Percentiles rank a stretch among this genome's conserved stretches.
Conservation (phyloP, 495 filamentous ascomycete genomes). For the Trichoderma erinaceum region DNA sequence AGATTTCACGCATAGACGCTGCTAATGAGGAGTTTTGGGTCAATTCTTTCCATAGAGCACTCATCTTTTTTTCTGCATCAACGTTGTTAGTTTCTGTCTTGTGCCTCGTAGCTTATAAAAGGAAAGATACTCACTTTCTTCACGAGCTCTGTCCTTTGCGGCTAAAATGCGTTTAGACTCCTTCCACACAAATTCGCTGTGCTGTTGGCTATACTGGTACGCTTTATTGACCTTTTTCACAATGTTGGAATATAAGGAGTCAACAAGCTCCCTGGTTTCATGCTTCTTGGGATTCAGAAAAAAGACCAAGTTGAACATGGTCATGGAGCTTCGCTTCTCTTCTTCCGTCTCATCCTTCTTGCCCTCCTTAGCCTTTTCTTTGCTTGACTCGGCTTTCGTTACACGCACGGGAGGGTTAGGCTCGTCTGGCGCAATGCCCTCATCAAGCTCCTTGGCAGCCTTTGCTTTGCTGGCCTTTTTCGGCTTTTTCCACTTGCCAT, state of each 20-base stretch:
- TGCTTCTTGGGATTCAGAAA: conserved; percentile 72
- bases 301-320: conserved; percentile 96
- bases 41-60: conserved; percentile 60
- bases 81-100: not conserved
- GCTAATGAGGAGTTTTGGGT: conserved; percentile 72
- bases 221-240: conserved; percentile 85
- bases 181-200: conserved; percentile 78
- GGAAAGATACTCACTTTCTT: conserved; percentile 54
- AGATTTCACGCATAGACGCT: conserved; percentile 73
- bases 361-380: conserved; percentile 26
- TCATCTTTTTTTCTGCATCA: conserved; percentile 46
- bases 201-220: conserved; percentile 84
- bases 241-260: conserved; percentile 79
- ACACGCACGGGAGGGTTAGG: conserved; percentile 11
- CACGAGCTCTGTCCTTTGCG: conserved; percentile 70
- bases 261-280: conserved; percentile 66
- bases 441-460: conserved; percentile 25
- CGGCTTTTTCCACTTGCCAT: conserved; percentile 81
- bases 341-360: conserved; percentile 42
- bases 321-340: conserved; percentile 61
- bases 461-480: conserved; percentile 50
- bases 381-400: conserved; percentile 28
- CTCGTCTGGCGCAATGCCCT: conserved; percentile 20
- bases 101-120: not conserved
- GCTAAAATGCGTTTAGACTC: conserved; percentile 72